A percentile compares a stretch with the other conserved stretches of the same genome.
Evolutionary conservation across 495 filamentous ascomycete species (phyloP).

Genomic region (Pyrenula aspistea): DNA sequence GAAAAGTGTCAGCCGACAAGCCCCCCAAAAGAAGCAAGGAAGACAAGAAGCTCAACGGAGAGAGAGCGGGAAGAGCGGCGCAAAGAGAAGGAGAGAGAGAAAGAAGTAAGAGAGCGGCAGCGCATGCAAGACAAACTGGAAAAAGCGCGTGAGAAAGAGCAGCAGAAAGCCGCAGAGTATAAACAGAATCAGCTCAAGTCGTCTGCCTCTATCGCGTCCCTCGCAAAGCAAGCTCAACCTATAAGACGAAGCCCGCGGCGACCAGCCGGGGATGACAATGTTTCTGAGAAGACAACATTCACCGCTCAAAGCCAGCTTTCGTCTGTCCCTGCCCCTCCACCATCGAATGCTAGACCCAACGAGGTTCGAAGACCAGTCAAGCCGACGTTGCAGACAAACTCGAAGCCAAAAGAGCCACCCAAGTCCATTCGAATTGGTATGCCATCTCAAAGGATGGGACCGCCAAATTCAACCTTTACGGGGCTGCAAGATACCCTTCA

Average conservation of each 20-base stretch:
- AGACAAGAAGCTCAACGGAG: slow-evolving; percentile 66
- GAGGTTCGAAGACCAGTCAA: slow-evolving; percentile 52
- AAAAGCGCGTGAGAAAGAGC: slow-evolving; percentile 55
- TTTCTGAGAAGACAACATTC: slow-evolving; percentile 38
- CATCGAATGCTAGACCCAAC: slow-evolving; percentile 37
- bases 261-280: slow-evolving; percentile 20
- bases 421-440: slow-evolving; percentile 68
- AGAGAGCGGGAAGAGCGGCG: slow-evolving; percentile 51
- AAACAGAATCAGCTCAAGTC: slow-evolving; percentile 23
- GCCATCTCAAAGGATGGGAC: slow-evolving; percentile 54
- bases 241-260: not conserved
- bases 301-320: slow-evolving; percentile 40
- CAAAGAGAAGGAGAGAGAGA: slow-evolving; percentile 43
- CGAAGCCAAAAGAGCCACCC: slow-evolving; percentile 61
- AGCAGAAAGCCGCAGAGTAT: slow-evolving; percentile 33
- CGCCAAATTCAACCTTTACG: slow-evolving; percentile 46
- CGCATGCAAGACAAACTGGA: slow-evolving; percentile 44
- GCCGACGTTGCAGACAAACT: slow-evolving; percentile 52
- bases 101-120: slow-evolving; percentile 44
- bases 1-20: slow-evolving; percentile 16
- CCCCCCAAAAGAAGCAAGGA: slow-evolving; percentile 36
- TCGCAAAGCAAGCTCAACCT: not conserved
- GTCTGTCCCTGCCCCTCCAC: slow-evolving; percentile 30
- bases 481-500: slow-evolving; percentile 46
- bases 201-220: slow-evolving; percentile 6